Percentiles rank a stretch among this genome's conserved stretches.
Conservation (phyloP, 2,329 filamentous ascomycete species). For the Macrophomina tecta region DNA sequence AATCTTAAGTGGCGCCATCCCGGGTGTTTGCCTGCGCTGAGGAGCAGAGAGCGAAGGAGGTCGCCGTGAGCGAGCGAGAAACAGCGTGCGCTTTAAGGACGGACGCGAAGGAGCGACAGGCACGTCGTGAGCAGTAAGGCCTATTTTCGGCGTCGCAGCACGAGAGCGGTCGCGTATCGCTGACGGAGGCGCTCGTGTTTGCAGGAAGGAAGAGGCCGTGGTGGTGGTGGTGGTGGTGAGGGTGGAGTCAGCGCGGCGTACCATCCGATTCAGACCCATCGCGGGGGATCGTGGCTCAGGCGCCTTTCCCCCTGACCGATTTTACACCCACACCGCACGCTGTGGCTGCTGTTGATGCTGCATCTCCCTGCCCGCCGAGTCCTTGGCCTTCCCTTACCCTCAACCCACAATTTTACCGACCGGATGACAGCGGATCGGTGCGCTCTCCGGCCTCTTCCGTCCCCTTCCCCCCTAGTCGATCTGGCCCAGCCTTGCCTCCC, state of each 20-base stretch:
- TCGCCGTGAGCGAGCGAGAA: background rate
- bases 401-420: background rate
- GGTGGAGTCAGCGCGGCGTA: background rate
- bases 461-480: background rate
- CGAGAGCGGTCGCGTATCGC: background rate
- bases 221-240: too few species aligned
- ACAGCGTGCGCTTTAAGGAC: background rate
- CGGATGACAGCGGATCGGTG: slow-evolving; percentile 13
- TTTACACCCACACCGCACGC: too few species aligned
- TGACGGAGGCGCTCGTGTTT: slow-evolving; percentile 8
- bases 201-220: too few species aligned
- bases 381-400: background rate
- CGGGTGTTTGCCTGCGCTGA: background rate
- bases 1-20: background rate
- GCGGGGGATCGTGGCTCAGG: background rate
- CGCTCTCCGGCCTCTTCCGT: slow-evolving; percentile 3
- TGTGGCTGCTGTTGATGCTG: too few species aligned
- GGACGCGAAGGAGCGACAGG: background rate
- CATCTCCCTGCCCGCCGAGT: slow-evolving; percentile 1
- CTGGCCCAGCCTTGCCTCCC: slow-evolving; percentile 3
- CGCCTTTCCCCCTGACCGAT: background rate
- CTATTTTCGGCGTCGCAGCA: slow-evolving; percentile 10
- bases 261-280: background rate
- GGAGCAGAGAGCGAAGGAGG: background rate
- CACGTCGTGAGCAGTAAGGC: background rate